Evolutionary conservation across 352 stramenopile genomes (phyloP), one percentile per base, ranked within the genome.

Genomic region (Phytopythium chamaehyphon): DNA sequence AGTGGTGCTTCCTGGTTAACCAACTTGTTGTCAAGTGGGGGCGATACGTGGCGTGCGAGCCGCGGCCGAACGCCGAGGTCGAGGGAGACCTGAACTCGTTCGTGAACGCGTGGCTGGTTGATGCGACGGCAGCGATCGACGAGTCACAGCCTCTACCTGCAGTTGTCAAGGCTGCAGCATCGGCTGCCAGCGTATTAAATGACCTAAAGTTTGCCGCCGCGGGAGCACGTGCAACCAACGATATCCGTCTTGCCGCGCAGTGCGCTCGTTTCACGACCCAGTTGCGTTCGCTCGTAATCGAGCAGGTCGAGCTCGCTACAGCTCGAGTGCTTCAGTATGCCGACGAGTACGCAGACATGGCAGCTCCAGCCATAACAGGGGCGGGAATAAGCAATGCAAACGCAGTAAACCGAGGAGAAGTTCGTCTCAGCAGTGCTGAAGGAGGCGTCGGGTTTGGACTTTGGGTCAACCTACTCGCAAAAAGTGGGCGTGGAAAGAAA

Each of bases 31-130:
- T 21, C 3, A 51, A 83, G 66, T 93, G 79, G 79, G 66, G 87
- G 42, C 88, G 84, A 39, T 90, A 90, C 35, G 40, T 93, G 15
- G 71, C 77, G 36, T 93, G 79, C 14, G 77, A 93, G 23, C 65
- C 73, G 12, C 79, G 76, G 14, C 80, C 76, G 0, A 79, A 90
- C 33, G 77, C 80, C 3, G 69, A 81, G 37, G 62, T 84, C 3
- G 79, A 93, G 48, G 73, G 73, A 47, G 80, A 93, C 50, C 84
- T 93, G 73, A 90, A 90, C 52, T 85, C 77, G 40, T 91, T 89
- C 55, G 44, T 93, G 15, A 88, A 91, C 57, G 83, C 77, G 31
- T 92, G 76, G 77, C 65, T 80, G 37, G 52, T 88, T 16, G 80
- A 90, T 15, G 69, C 71, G 11, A 64, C 73, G 6, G 70, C 68